These are phyloP conservation scores for Penicillium sp. DNA, from an alignment of 2,329 filamentous ascomycete species.

Conservation along the genomic window DNA sequence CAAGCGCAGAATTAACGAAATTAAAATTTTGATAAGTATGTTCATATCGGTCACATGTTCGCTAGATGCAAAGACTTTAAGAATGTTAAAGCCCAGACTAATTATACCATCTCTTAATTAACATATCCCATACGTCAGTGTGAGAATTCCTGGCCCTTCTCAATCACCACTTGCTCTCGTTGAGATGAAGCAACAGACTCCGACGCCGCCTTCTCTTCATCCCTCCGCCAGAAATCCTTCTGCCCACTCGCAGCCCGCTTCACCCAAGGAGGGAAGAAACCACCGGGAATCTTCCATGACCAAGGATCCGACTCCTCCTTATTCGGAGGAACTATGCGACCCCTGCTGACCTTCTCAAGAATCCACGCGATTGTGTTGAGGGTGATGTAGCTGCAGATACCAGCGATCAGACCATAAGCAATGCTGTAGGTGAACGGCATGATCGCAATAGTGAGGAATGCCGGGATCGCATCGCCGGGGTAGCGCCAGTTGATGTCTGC, in stretches of 20 bases:
- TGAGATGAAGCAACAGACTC: slow-evolving; percentile 14
- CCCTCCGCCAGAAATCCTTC: slow-evolving; percentile 67
- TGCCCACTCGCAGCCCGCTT: slow-evolving; percentile 63
- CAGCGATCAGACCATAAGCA: slow-evolving; percentile 79
- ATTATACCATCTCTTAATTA: background rate
- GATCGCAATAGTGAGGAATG: slow-evolving; percentile 76
- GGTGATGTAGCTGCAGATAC: slow-evolving; percentile 72
- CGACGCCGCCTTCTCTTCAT: slow-evolving; percentile 22
- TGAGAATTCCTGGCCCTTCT: slow-evolving; percentile 7
- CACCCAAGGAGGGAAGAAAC: slow-evolving; percentile 73
- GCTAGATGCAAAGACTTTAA: background rate
- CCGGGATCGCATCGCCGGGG: slow-evolving; percentile 77
- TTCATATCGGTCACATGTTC: background rate
- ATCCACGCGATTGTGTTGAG: slow-evolving; percentile 72
- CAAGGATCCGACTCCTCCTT: slow-evolving; percentile 75
- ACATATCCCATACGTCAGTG: background rate
- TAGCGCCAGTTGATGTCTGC: slow-evolving; percentile 88
- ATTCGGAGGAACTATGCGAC: slow-evolving; percentile 70
- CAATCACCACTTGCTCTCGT: slow-evolving; percentile 18
- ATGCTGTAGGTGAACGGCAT: slow-evolving; percentile 93
- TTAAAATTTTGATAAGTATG: background rate
- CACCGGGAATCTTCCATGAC: slow-evolving; percentile 74
- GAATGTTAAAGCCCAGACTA: background rate
- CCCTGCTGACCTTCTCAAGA: slow-evolving; percentile 64
- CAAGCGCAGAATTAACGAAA: background rate